A percentile compares a stretch with the other conserved stretches of the same genome.
Evolutionary conservation across 139 green algal genomes (phyloP).

Genomic region (Micractinium sp.): DNA sequence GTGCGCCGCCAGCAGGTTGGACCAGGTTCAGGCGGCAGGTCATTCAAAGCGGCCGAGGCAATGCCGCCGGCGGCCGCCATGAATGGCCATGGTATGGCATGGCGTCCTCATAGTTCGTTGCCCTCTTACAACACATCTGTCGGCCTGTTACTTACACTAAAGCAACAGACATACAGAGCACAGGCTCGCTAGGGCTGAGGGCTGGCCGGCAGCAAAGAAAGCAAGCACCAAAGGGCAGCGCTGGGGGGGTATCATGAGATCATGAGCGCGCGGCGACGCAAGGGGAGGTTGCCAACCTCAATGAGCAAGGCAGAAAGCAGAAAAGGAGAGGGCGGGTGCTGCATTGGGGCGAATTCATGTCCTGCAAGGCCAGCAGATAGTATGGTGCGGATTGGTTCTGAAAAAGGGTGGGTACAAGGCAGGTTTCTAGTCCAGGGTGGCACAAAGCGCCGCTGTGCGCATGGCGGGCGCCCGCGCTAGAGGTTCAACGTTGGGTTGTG

Average conservation of each 20-base stretch:
- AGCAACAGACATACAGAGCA: neutral
- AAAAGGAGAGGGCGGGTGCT: neutral
- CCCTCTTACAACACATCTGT: neutral
- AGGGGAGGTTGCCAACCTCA: no score
- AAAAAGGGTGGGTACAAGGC: no score
- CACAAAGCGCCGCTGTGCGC: no score
- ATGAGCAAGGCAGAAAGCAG: neutral
- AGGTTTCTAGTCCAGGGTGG: no score
- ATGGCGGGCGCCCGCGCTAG: no score
- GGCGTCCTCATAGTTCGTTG: neutral
- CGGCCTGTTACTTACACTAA: neutral
- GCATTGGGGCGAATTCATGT: neutral
- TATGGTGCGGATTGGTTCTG: no score
- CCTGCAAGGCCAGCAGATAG: no score
- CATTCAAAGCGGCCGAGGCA: neutral
- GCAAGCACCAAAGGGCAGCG: neutral
- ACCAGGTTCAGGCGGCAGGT: neutral
- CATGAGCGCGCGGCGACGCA: neutral
- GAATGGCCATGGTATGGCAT: neutral
- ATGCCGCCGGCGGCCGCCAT: neutral
- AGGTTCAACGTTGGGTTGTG: no score
- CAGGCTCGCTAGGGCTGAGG: neutral
- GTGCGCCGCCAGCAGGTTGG: no score
- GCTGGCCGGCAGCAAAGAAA: neutral
- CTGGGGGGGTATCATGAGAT: no score